Base-by-base conservation (phyloP, 768 basidiomycete species). In the Auricularia cornea region DNA sequence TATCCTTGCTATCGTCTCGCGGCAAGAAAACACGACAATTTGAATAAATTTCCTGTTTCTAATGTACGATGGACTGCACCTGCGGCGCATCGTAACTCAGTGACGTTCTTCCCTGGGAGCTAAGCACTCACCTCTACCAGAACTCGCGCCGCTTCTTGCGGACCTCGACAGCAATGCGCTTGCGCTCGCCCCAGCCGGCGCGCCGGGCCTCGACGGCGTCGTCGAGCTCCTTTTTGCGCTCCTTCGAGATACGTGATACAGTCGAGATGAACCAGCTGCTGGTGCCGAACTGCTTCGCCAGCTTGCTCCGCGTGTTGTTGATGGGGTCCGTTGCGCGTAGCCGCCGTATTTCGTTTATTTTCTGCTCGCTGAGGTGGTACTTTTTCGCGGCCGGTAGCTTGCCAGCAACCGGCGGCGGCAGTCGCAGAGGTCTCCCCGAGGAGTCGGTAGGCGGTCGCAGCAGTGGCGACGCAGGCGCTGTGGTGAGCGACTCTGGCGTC, bases 221-320 rank as follows among this genome's bases (percentile, higher is more conserved):
- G 26, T 86, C 81, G 62, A 80, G 74, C 60, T 73, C 71, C 66
- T 74, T 82, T 61, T 84, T 74, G 59, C 81, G 73, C 3, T 80
- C 66, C 62, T 81, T 81, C 66, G 80, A 81, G 61, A 91, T 74
- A 3, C 86, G 83, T 12, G 91, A 88, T 23, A 88, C 77, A 65
- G 80, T 77, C 11, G 79, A 80, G 62, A 92, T 85, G 66, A 91
- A 90, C 57, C 79, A 76, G 54, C 82, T 79, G 10, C 88, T 85
- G 77, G 88, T 89, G 16, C 80, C 80, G 73, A 94, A 94, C 80
- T 83, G 84, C 71, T 82, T 80, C 31, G 92, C 90, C n/a, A 94
- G 81, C 72, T 78, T 81, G 63, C 75, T 74, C 52, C 87, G 81
- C 62, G 86, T 88, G 74, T 86, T 88, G 35, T 72, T 76, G 5